These are phyloP conservation scores for Vanrija sp. DNA, from an alignment of 1,284 basidiomycete species.

Conservation along the genomic window DNA sequence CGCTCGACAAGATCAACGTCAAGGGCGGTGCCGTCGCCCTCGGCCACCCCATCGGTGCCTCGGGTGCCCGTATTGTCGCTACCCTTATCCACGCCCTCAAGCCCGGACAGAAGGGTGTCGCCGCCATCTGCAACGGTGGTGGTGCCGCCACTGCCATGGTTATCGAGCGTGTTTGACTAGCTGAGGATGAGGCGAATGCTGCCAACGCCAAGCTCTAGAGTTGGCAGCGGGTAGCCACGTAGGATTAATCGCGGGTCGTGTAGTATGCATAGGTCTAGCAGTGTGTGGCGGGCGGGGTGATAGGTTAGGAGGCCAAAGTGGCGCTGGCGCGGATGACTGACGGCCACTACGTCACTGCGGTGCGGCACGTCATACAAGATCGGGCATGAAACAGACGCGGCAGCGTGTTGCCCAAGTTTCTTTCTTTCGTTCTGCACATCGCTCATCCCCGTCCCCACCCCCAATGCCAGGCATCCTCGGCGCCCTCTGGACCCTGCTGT, in stretches of 20 bases:
- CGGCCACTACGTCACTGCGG: too few relatives aligned
- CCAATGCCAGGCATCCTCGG: not conserved
- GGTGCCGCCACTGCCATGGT: constrained; percentile 88
- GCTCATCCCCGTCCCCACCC: too few relatives aligned
- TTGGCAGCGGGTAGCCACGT: too few relatives aligned
- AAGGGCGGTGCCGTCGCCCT: constrained; percentile 92
- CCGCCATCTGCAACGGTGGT: constrained; percentile 97
- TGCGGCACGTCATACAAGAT: too few relatives aligned
- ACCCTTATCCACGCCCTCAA: constrained; percentile 88
- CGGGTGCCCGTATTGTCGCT: constrained; percentile 91
- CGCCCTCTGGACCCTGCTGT: constrained; percentile 28
- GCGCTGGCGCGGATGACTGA: too few relatives aligned
- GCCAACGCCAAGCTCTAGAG: not conserved
- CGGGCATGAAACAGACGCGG: too few relatives aligned
- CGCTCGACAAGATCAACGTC: constrained; percentile 85
- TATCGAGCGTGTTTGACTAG: constrained; percentile 68
- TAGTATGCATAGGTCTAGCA: too few relatives aligned
- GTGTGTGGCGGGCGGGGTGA: too few relatives aligned
- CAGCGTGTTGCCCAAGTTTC: too few relatives aligned
- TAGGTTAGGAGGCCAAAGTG: too few relatives aligned
- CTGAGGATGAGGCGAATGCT: constrained; percentile 7
- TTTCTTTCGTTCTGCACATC: too few relatives aligned
- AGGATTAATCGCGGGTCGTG: too few relatives aligned
- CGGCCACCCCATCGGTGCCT: constrained; percentile 91
- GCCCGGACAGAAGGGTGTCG: constrained; percentile 93